Conservation (phyloP, 768 basidiomycete species). For the Suillus occidentalis region DNA sequence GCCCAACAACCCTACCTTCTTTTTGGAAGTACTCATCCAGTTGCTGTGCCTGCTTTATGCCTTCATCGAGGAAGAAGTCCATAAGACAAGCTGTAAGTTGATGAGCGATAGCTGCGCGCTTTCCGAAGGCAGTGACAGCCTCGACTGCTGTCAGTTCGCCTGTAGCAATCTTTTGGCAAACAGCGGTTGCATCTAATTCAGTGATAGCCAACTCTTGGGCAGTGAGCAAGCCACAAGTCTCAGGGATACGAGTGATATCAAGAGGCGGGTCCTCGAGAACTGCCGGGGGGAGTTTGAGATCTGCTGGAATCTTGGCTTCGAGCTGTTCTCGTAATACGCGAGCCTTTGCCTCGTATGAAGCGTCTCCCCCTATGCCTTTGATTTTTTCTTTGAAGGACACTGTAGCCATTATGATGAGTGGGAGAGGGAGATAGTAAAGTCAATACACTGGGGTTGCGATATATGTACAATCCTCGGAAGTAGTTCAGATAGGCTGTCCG, state of each 20-base stretch:
- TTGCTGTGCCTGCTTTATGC: conserved; percentile 37
- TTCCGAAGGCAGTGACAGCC: conserved; percentile 43
- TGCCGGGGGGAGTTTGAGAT: conserved; percentile 16
- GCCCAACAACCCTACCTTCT: conserved; percentile 42
- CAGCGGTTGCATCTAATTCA: conserved; percentile 35
- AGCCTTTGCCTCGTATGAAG: conserved; percentile 19
- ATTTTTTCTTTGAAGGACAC: conserved; percentile 24
- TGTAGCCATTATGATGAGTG: neutral
- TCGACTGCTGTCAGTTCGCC: conserved; percentile 38
- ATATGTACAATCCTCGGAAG: neutral
- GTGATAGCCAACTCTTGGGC: conserved; percentile 35
- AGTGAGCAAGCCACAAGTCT: conserved; percentile 32
- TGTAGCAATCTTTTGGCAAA: conserved; percentile 29
- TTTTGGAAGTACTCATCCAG: conserved; percentile 39
- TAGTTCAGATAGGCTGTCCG: neutral
- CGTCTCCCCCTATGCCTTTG: conserved; percentile 23
- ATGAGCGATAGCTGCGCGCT: conserved; percentile 53
- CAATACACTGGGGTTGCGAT: neutral
- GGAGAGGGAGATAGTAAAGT: conserved; percentile 10
- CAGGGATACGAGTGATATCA: conserved; percentile 35
- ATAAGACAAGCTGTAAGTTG: conserved; percentile 42
- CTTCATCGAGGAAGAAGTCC: conserved; percentile 48
- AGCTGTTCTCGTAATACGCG: conserved; percentile 20
- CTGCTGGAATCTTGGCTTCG: conserved; percentile 23
- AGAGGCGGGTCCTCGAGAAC: conserved; percentile 25